A percentile compares a stretch with the other conserved stretches of the same genome.
Evolutionary conservation across 768 basidiomycete species (phyloP).

Genomic region (Omphalotus guepiniiformis): DNA sequence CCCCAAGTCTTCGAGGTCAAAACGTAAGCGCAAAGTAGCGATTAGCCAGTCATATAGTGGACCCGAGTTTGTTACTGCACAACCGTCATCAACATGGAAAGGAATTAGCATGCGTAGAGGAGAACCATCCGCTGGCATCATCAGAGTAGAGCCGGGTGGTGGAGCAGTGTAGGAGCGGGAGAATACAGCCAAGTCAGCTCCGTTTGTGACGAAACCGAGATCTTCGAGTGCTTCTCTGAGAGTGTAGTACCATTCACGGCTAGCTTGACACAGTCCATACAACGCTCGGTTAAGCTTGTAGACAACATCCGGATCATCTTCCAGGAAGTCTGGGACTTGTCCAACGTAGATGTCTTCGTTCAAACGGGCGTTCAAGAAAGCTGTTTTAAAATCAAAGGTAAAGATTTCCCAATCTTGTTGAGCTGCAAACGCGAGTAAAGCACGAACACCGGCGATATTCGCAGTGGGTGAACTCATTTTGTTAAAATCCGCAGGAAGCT

Average conservation of each 20-base stretch:
- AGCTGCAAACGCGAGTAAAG: neutral
- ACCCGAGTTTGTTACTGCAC: too few relatives aligned
- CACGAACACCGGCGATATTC: neutral
- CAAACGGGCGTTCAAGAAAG: slow-evolving; percentile 3
- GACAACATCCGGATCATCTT: neutral
- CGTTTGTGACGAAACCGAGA: too few relatives aligned
- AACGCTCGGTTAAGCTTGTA: neutral
- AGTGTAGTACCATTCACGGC: too few relatives aligned
- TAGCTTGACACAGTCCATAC: too few relatives aligned
- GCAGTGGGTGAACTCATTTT: neutral
- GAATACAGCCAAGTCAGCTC: too few relatives aligned
- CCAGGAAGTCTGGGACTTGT: neutral
- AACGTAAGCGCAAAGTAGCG: too few relatives aligned
- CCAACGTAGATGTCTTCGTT: neutral
- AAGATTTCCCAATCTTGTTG: neutral
- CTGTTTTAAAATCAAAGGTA: neutral
- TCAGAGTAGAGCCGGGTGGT: neutral
- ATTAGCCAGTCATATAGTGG: too few relatives aligned
- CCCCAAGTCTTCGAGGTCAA: too few relatives aligned
- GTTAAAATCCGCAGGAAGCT: neutral
- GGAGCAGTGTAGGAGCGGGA: too few relatives aligned
- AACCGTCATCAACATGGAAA: too few relatives aligned
- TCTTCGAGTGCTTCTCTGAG: too few relatives aligned
- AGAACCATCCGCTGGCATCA: neutral
- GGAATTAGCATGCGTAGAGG: too few relatives aligned